Evolutionary conservation across 1,284 basidiomycete species (phyloP), one percentile per base, ranked within the genome.

Genomic region (Boletus holoroseus): DNA sequence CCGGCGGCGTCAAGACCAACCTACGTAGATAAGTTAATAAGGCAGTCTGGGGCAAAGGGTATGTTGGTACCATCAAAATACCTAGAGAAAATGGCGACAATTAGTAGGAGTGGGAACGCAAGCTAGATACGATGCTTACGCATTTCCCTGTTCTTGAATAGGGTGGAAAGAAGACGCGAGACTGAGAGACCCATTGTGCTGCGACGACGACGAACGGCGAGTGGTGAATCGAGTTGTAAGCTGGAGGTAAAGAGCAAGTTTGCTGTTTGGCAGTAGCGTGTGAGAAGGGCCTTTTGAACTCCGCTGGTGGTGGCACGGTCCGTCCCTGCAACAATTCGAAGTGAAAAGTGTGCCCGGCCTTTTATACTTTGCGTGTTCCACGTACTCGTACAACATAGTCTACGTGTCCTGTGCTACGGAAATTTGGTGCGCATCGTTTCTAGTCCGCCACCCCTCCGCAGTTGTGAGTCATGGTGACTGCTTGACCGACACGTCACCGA

Each of bases 141-240:
- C 94, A 99, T 98, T 77, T 99, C 96, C 82, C 90, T 96, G 83
- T 97, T 98, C 75, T 95, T 95, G 67, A 99, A 94, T 71, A 99
- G 81, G 71, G 81, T 82, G 55, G 83, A 80, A 68, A 96, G 83
- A 49, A 94, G 77, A 66, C 74, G 80, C 61, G 91, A 94, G 64
- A 94, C 75, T 40, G 82, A 83, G 62, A 94, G 77, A 85, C 92
- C 91, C 91, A 94, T 94, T 70, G 67, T 74, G 60, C 52, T 67
- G 62, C 51, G 56, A 63, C 58, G 63, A 63, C 52, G 62, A 64
- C 60, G 62, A 63, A 62, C 57, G 62, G 46, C 34, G 58, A 61
- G 66, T 61, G 61, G 62, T 66, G 55, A 62, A 65, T 70, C 62
- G 65, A 62, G 63, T 60, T 64, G 67, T 59, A 54, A 64, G 66